Evolutionary conservation across 176 grass and related monocot genomes (phyloP).

Genomic region (Zizania latifolia): DNA sequence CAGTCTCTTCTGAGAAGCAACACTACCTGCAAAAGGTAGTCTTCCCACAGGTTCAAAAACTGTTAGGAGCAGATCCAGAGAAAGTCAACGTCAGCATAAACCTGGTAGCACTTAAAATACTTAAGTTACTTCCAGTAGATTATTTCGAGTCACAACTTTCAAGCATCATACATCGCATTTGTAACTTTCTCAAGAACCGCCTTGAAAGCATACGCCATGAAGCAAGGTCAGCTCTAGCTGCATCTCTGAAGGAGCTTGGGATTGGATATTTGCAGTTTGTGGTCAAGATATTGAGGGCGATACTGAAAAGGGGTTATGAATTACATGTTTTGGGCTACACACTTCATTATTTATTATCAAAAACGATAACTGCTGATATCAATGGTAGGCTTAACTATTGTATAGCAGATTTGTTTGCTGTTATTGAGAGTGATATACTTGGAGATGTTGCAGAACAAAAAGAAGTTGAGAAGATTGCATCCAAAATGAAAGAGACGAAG

Average conservation of each 20-base stretch:
- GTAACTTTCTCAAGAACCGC: constrained; percentile 85
- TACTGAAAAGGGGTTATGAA: constrained; percentile 93
- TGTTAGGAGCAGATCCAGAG: constrained; percentile 63
- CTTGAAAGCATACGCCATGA: constrained; percentile 86
- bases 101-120: constrained; percentile 83
- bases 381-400: constrained; percentile 85
- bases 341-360: constrained; percentile 75
- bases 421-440: constrained; percentile 76
- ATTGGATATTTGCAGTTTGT: constrained; percentile 78
- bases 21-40: constrained; percentile 68
- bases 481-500: constrained; percentile 98
- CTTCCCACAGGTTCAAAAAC: constrained; percentile 66
- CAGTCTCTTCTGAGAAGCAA: constrained; percentile 48
- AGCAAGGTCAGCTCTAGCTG: constrained; percentile 78
- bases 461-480: constrained; percentile 92
- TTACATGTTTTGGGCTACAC: constrained; percentile 95
- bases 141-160: constrained; percentile 85
- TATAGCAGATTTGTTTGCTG: constrained; percentile 70
- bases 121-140: constrained; percentile 76
- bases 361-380: constrained; percentile 37
- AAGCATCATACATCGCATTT: constrained; percentile 74
- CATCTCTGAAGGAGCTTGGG: constrained; percentile 88
- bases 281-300: constrained; percentile 78
- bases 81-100: constrained; percentile 85
- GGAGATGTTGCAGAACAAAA: constrained; percentile 91